Evolutionary conservation across 306 rosid species (phyloP).

Genomic region (Ammopiptanthus mongolicus): DNA sequence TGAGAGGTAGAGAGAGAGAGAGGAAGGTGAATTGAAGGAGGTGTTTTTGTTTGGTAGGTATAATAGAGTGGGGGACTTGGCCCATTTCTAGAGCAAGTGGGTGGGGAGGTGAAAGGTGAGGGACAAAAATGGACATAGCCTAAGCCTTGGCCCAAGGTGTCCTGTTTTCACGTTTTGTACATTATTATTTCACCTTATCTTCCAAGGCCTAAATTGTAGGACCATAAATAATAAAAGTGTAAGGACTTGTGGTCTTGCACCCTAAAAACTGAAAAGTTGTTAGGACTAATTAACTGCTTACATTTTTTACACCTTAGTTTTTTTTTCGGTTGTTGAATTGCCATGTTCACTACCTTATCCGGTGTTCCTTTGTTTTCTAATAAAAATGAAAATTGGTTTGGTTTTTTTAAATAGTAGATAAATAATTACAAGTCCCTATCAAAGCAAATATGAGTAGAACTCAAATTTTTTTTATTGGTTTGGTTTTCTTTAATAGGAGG

Average conservation of each 20-base stretch:
- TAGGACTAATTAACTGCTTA: background rate
- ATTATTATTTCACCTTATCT: conserved; percentile 16
- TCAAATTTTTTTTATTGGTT: background rate
- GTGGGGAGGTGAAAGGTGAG: background rate
- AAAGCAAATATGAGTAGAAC: too few relatives aligned
- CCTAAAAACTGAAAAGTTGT: too few relatives aligned
- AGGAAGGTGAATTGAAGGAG: background rate
- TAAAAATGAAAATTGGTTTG: background rate
- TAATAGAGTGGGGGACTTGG: background rate
- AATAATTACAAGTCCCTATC: too few relatives aligned
- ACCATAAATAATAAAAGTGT: background rate
- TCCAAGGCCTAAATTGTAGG: background rate
- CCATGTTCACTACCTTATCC: background rate
- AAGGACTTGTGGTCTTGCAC: background rate
- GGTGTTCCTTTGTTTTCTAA: background rate
- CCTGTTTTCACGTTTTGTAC: background rate
- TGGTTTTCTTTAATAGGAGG: background rate
- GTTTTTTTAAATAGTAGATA: background rate
- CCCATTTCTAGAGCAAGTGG: conserved; percentile 17
- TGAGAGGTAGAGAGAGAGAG: background rate
- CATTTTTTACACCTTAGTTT: background rate
- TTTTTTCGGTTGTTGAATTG: background rate
- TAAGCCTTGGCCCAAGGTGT: background rate
- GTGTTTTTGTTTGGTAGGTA: conserved; percentile 10
- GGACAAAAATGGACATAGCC: conserved; percentile 19